phyloP scores from a whole-genome alignment of 1,139 yeast genomes.

The Lodderomyces orthopsilosis region DNA sequence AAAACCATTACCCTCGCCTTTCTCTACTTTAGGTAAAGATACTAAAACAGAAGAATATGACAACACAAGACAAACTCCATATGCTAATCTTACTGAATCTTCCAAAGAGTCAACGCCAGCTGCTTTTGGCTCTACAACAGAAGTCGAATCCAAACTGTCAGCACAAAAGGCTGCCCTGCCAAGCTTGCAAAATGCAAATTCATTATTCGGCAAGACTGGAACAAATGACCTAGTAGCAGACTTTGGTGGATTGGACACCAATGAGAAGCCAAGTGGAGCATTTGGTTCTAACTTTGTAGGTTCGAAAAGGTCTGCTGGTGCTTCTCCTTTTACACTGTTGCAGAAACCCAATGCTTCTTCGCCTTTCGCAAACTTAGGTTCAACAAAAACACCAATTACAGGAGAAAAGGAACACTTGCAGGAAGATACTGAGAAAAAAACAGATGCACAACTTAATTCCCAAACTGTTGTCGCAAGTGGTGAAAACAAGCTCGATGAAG shows the following conservation, averaged over 20 bases:
- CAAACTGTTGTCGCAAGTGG: background rate
- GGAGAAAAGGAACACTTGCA: background rate
- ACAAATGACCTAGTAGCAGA: background rate
- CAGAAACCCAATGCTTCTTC: slow-evolving; percentile 1
- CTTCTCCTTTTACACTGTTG: slow-evolving; percentile 2
- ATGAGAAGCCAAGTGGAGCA: background rate
- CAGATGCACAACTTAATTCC: slow-evolving; percentile 5
- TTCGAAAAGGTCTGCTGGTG: background rate
- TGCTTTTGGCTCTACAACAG: background rate
- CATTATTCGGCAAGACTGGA: background rate
- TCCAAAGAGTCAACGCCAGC: slow-evolving; percentile 6
- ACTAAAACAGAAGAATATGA: background rate
- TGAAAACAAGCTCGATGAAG: slow-evolving; percentile 6
- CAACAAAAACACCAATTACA: slow-evolving; percentile 6
- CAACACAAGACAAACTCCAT: slow-evolving; percentile 2
- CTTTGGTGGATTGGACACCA: background rate
- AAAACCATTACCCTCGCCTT: slow-evolving; percentile 2
- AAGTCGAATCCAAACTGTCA: background rate
- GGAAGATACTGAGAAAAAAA: slow-evolving; percentile 6
- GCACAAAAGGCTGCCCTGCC: background rate
- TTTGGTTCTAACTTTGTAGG: background rate
- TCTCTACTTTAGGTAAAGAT: background rate
- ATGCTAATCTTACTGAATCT: background rate
- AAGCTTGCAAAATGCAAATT: background rate
- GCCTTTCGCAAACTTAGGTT: slow-evolving; percentile 6